Evolutionary conservation across 2,329 filamentous ascomycete species (phyloP), one percentile per base, ranked within the genome.

Genomic region (Xylariales sp.): DNA sequence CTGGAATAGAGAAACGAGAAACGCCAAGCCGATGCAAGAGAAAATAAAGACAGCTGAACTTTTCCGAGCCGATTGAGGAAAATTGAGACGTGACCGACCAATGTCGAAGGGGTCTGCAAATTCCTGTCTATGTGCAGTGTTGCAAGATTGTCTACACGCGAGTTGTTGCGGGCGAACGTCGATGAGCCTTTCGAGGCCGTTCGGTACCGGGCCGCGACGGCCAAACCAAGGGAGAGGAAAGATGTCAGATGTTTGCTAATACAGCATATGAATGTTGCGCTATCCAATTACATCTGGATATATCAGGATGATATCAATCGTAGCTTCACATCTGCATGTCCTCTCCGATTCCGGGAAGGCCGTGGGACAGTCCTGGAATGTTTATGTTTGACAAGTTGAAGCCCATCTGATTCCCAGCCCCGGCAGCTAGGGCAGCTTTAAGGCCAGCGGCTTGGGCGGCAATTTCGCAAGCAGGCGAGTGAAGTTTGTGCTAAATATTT

Each of bases 381-480:
- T 28, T 29, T 20, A 38, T n/a, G 28, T 50, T 51, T 18, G 43
- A 41, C 53, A 57, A 49, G 36, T 53, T 54, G 37, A 60, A 54
- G 29, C 46, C 37, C 51, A 57, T 49, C 38, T 54, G 54, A 35
- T 39, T 50, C 33, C 29, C 30, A 18, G 41, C 34, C 11, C 21
- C 32, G 14, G 18, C 33, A 16, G 37, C 41, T 38, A 49, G 54
- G 20, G 55, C 54, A 16, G 55, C 55, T 39, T 54, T 41, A 42
- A 72, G 58, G 14, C 67, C 69, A 7, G 68, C 69, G 23, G 69
- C 65, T 47, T 76, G 69, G 40, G 78, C 78, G 44, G 95, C 89
- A 1, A 89, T 88, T 55, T 95, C 94, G 69, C 90, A 96, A 37
- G 85, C 85, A 17, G 88, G 84, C 11, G 88, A 93, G 61, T 96